These are phyloP conservation scores for Lactarius akahatsu DNA, from an alignment of 768 basidiomycete species.

Conservation along the genomic window DNA sequence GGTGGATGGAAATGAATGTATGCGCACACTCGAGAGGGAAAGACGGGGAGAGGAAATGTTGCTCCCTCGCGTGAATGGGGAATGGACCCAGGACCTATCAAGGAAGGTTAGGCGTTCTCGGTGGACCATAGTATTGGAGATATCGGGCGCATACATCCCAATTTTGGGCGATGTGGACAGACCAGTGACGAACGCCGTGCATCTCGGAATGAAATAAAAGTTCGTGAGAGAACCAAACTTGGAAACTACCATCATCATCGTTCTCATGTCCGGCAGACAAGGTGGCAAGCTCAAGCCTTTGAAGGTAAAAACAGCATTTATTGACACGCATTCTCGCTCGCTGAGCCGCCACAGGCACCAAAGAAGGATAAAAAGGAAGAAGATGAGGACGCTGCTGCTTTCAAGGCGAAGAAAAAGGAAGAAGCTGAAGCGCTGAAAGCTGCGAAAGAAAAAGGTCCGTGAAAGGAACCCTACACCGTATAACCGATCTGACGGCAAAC, in stretches of 20 bases:
- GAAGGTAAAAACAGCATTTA: constrained; percentile 52
- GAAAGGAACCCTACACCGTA: not conserved
- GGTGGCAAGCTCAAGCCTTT: constrained; percentile 86
- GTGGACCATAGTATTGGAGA: not conserved
- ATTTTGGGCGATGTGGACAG: constrained; percentile 9
- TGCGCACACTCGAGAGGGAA: constrained; percentile 64
- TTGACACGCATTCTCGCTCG: not conserved
- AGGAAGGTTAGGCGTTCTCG: not conserved
- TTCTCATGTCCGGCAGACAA: constrained; percentile 61
- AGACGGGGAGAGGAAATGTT: constrained; percentile 76
- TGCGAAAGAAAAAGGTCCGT: constrained; percentile 68
- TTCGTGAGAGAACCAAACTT: not conserved
- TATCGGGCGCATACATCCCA: constrained; percentile 69
- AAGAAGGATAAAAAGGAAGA: constrained; percentile 80
- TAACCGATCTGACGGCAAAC: constrained; percentile 15
- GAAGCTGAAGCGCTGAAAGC: constrained; percentile 73
- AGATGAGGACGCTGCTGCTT: constrained; percentile 66
- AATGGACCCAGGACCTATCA: constrained; percentile 76
- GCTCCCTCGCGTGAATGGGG: constrained; percentile 80
- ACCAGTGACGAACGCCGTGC: constrained; percentile 1
- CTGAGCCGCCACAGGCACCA: constrained; percentile 52
- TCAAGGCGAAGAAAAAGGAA: constrained; percentile 75
- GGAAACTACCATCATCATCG: constrained; percentile 16
- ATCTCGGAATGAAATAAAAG: not conserved
- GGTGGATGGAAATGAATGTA: not conserved